phyloP scores from a whole-genome alignment of 345 rosid genomes.

The Citrus glauca region DNA sequence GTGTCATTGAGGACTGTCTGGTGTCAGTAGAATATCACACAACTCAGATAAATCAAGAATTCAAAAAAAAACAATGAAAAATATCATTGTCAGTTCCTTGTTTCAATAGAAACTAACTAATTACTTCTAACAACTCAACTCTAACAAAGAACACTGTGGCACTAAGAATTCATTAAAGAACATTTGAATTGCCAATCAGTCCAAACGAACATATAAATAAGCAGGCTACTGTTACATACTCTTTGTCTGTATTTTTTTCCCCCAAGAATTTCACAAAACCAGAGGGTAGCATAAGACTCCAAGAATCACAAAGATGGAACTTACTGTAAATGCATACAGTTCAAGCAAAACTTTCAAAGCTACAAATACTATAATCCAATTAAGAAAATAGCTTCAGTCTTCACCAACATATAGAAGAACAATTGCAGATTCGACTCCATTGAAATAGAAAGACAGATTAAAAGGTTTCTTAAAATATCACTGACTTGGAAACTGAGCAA shows the following conservation, averaged over 20 bases:
- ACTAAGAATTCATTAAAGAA: background rate
- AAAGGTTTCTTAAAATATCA: background rate
- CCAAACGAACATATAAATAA: background rate
- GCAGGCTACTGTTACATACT: background rate
- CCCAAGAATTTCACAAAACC: background rate
- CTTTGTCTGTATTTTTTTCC: background rate
- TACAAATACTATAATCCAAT: background rate
- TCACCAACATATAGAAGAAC: background rate
- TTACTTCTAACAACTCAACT: background rate
- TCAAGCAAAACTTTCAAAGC: background rate
- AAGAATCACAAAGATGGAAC: background rate
- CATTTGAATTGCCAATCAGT: background rate
- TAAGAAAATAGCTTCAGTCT: background rate
- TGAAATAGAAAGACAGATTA: background rate
- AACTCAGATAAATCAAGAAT: background rate
- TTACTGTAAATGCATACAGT: background rate
- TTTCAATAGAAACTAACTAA: background rate
- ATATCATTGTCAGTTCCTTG: background rate
- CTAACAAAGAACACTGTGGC: background rate
- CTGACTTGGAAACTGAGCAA: conserved; percentile 73
- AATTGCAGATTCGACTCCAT: background rate
- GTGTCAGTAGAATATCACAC: too few species aligned
- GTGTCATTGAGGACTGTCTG: background rate
- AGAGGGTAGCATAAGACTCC: background rate
- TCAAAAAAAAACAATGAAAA: background rate